Percentiles rank a stretch among this genome's conserved stretches.
phyloP scores from a whole-genome alignment of 2,329 filamentous ascomycete species.

The Colletotrichum navitas region DNA sequence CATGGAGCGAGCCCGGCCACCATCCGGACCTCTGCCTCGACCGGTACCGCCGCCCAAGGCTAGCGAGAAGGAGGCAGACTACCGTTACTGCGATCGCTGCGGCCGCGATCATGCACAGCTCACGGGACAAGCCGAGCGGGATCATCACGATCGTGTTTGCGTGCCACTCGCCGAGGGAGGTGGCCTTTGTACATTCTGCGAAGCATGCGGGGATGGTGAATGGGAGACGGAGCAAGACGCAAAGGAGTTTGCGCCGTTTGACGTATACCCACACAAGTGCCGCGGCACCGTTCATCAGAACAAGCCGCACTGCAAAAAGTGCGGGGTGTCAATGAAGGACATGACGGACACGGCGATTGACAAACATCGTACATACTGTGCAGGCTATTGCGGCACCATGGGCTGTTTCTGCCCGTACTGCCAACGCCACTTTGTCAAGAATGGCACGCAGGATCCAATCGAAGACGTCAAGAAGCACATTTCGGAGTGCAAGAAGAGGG shows the following conservation, averaged over 20 bases:
- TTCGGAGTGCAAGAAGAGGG: conserved; percentile 8
- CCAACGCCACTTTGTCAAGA: conserved; percentile 15
- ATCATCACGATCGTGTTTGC: conserved; percentile 44
- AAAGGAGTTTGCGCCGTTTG: conserved; percentile 19
- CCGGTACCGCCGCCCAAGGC: conserved; percentile 36
- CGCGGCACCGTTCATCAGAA: conserved; percentile 13
- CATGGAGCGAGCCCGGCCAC: conserved; percentile 16
- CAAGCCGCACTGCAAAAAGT: conserved; percentile 42
- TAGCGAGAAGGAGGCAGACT: conserved; percentile 38
- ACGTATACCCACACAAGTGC: conserved; percentile 43
- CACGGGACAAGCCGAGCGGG: conserved; percentile 37
- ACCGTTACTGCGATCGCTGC: conserved; percentile 46
- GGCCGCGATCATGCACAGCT: conserved; percentile 44
- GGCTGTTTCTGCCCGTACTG: conserved; percentile 46
- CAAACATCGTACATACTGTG: conserved; percentile 41
- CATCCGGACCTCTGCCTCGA: conserved; percentile 25
- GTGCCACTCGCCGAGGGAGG: conserved; percentile 41
- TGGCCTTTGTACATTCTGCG: conserved; percentile 42
- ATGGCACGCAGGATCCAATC: background rate
- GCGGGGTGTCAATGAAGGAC: conserved; percentile 34
- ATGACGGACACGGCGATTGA: conserved; percentile 29
- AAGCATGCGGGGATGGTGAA: conserved; percentile 38
- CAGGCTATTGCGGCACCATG: conserved; percentile 38
- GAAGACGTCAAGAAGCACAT: conserved; percentile 31
- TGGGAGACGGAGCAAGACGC: conserved; percentile 37